Evolutionary conservation across 225 moss, liverwort and hornwort genomes (phyloP).

Genomic region (Thuidium tamariscinum): DNA sequence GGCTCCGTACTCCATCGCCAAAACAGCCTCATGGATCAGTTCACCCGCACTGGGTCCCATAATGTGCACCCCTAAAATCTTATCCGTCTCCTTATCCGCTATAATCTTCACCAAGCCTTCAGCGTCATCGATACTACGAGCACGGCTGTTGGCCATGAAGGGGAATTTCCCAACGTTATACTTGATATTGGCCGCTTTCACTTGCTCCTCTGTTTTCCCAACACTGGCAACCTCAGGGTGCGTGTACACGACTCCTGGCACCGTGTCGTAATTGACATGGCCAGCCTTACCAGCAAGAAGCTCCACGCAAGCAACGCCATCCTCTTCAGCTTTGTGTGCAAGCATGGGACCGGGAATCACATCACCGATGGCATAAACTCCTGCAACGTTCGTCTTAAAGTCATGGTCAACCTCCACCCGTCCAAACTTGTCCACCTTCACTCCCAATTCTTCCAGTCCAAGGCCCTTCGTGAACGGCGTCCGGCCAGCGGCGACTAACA

Average conservation of each 20-base stretch:
- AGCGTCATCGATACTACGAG: constrained; percentile 87
- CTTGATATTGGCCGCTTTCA: constrained; percentile 66
- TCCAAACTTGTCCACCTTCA: constrained; percentile 86
- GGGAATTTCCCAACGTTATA: constrained; percentile 96
- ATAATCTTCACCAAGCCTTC: constrained; percentile 97
- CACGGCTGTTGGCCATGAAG: constrained; percentile 88
- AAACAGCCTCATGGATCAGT: constrained; percentile 79
- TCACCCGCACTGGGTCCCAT: constrained; percentile 97
- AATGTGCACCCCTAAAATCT: constrained; percentile 88
- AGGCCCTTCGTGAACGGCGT: constrained; percentile 61
- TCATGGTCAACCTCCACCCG: constrained; percentile 80
- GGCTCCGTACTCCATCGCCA: constrained; percentile 94
- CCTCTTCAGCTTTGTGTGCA: constrained; percentile 96
- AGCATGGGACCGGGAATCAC: constrained; percentile 96
- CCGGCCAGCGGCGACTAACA: constrained; percentile 85
- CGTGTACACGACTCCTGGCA: constrained; percentile 93
- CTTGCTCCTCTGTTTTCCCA: constrained; percentile 96
- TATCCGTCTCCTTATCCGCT: constrained; percentile 85
- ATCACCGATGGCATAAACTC: constrained; percentile 89
- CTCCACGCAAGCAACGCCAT: constrained; percentile 86
- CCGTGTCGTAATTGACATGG: constrained; percentile 92
- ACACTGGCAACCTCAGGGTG: constrained; percentile 96
- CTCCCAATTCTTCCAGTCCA: constrained; percentile 77
- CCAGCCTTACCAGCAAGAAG: constrained; percentile 87
- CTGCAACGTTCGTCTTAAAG: constrained; percentile 67